Conservation (phyloP, 2,329 filamentous ascomycete genomes). For the Chaetomium sp. region DNA sequence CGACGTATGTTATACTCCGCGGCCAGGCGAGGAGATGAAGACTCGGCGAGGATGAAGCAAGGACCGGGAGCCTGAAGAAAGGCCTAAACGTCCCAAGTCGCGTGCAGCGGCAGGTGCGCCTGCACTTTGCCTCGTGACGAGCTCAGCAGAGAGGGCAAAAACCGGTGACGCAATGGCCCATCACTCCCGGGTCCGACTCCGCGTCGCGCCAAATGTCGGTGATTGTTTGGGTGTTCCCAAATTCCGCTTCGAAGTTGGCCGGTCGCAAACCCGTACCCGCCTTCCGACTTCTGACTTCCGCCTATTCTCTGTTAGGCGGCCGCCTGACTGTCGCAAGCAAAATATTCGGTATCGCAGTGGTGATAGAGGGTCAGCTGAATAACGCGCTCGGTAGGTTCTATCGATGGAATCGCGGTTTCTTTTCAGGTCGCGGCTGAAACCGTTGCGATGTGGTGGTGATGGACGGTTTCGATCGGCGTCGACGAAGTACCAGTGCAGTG, state of each 20-base stretch:
- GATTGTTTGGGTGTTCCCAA: not conserved
- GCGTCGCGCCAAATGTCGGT: constrained; percentile 3
- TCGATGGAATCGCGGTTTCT: not conserved
- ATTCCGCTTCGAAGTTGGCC: not conserved
- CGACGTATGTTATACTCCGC: not conserved
- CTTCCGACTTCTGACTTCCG: not conserved
- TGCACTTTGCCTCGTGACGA: constrained; percentile 2
- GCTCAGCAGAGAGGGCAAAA: constrained; percentile 13
- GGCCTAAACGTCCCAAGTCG: not conserved
- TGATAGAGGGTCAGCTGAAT: not conserved
- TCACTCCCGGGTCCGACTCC: constrained; percentile 13
- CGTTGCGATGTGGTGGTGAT: constrained; percentile 12
- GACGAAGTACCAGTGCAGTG: not conserved
- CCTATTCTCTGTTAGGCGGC: not conserved
- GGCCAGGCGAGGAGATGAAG: not conserved
- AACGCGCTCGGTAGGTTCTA: constrained; percentile 7
- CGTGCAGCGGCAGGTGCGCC: constrained; percentile 3
- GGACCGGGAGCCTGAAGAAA: not conserved
- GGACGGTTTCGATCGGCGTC: constrained; percentile 8
- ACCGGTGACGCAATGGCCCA: constrained; percentile 9
- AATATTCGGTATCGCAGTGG: not conserved
- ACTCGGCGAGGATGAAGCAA: not conserved
- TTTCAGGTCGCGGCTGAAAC: constrained; percentile 17
- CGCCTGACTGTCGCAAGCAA: not conserved
- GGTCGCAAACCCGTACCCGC: constrained; percentile 7